These are phyloP conservation scores for Sugiyamaella mastotermitis DNA, from an alignment of 805 yeast genomes.

Conservation along the genomic window DNA sequence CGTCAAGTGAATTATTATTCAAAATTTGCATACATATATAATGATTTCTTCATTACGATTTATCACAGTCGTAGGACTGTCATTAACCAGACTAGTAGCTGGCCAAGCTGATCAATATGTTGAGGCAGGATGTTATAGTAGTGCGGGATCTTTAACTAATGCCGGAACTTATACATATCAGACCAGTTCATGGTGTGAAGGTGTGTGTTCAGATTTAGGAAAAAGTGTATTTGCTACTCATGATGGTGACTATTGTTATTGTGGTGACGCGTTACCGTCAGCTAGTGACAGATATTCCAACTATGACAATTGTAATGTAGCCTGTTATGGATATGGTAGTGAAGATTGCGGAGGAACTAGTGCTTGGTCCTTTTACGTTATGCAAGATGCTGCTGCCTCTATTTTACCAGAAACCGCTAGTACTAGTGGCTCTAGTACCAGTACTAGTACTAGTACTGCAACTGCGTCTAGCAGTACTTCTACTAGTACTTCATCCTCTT, in stretches of 20 bases:
- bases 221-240: constrained; percentile 41
- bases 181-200: constrained; percentile 30
- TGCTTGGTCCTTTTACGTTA: constrained; percentile 25
- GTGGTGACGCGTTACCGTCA: constrained; percentile 47
- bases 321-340: constrained; percentile 57
- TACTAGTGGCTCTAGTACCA: constrained; percentile 23
- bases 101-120: too few relatives aligned
- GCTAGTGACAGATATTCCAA: constrained; percentile 28
- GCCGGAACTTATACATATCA: constrained; percentile 52
- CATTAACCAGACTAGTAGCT: too few relatives aligned
- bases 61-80: too few relatives aligned
- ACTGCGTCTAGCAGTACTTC: constrained; percentile 21
- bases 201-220: constrained; percentile 19
- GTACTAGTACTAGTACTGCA: constrained; percentile 20
- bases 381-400: constrained; percentile 17
- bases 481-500: constrained; percentile 17
- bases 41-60: too few relatives aligned
- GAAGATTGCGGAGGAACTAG: constrained; percentile 61
- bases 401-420: constrained; percentile 17
- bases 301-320: constrained; percentile 35
- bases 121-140: constrained; percentile 18
- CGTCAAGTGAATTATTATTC: too few relatives aligned
- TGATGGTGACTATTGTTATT: constrained; percentile 55
- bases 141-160: constrained; percentile 7
- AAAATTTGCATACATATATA: too few relatives aligned